Base-by-base conservation (phyloP, 352 stramenopile species). In the Peronospora farinosa region DNA sequence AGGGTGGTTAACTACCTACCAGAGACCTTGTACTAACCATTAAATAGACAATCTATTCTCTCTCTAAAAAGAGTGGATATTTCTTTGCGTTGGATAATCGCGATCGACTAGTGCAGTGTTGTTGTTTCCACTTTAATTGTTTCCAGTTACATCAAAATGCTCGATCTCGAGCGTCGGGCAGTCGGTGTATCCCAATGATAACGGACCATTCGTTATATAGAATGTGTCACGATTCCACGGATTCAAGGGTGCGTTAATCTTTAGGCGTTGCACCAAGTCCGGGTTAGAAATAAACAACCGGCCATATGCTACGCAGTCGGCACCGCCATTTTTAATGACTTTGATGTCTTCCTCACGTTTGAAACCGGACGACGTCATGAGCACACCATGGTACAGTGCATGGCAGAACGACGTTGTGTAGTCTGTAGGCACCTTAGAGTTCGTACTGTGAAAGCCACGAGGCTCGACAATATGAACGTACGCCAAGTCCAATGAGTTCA, bases 241-340 rank as follows among this genome's bases (percentile, higher is more conserved):
- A 39, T 74, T 79, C 31, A 72, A 55, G 11, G 69, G 55, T 3
- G 65, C 57, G 25, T 33, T 57, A 13, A 72, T 37, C 51, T 68
- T 41, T 23, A 88, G 52, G 7, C 75, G 65, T 23, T 62, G 47
- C 32, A 82, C 69, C 8, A 88, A 53, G 56, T 88, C 76, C 39
- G 78, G 78, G 43, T 86, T 88, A 10, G 73, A 65, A 55, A 88
- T 86, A 59, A 85, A 88, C 12, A 58, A 53, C 13, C 73, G 68
- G 11, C 78, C 76, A 56, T 75, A 88, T 15, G 68, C 76, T 11
- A 88, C 69, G 23, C 58, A 62, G 45, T 88, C 74, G 4, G 58
- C 73, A 0, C 41, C 17, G 15, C 65, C 74, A 28, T 54, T 61
- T 11, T 61, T 46, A 7, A 80, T 63, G 32, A 65, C 57, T 25